Evolutionary conservation across 257 asterid species (phyloP).

Genomic region (Solanum okadae): DNA sequence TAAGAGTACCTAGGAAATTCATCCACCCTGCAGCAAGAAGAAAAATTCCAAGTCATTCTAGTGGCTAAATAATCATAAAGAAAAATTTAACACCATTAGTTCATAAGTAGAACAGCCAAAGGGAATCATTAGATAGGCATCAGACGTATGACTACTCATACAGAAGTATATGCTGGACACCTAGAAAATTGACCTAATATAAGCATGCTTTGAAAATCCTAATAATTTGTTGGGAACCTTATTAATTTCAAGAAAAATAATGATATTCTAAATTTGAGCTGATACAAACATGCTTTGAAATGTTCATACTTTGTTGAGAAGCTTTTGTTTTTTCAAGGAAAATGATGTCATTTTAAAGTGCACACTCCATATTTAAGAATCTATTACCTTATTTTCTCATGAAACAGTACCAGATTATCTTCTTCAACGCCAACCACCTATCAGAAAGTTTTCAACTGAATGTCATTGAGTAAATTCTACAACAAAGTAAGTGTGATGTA

Average conservation of each 20-base stretch:
- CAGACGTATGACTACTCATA: not conserved
- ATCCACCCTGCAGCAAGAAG: constrained; percentile 60
- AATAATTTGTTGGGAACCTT: not conserved
- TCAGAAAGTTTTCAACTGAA: constrained; percentile 6
- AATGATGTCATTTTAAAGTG: not conserved
- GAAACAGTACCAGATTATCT: constrained; percentile 56
- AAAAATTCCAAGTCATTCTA: not conserved
- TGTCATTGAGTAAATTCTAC: not conserved
- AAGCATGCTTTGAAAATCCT: not conserved
- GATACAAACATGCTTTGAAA: not conserved
- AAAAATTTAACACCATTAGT: not conserved
- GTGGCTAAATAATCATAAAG: not conserved
- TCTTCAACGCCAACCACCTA: constrained; percentile 79
- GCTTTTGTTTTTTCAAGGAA: not conserved
- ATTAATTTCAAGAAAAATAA: not conserved
- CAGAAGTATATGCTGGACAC: not conserved
- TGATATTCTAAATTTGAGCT: not conserved
- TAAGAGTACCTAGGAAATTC: constrained; percentile 67
- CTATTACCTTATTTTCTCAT: constrained; percentile 80
- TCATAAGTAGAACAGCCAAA: not conserved
- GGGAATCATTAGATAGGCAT: not conserved
- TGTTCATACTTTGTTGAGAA: not conserved
- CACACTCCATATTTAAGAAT: not conserved
- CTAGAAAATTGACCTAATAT: not conserved
- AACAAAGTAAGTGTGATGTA: not conserved